A percentile compares a stretch with the other conserved stretches of the same genome.
phyloP scores from a whole-genome alignment of 2,329 filamentous ascomycete genomes.

The Massarina eburnea region DNA sequence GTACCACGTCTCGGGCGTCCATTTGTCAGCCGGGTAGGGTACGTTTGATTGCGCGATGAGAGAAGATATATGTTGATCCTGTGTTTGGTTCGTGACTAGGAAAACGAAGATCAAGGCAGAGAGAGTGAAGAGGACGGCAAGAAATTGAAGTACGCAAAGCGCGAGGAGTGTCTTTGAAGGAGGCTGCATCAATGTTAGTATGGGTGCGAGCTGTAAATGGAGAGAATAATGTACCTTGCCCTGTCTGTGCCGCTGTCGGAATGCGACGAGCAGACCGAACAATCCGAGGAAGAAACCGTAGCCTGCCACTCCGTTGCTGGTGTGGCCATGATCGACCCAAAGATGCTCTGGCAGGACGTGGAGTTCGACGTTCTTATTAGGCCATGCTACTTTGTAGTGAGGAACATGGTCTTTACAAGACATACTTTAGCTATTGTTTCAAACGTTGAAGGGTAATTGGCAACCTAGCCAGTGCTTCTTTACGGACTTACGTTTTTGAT shows the following conservation, averaged over 20 bases:
- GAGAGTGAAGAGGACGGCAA: slow-evolving; percentile 32
- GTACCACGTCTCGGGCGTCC: slow-evolving; percentile 40
- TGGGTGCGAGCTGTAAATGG: background rate
- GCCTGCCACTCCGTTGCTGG: slow-evolving; percentile 30
- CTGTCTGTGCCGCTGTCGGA: slow-evolving; percentile 17
- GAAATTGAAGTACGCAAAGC: slow-evolving; percentile 37
- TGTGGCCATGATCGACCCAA: slow-evolving; percentile 35
- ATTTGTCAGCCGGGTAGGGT: slow-evolving; percentile 27
- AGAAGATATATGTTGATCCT: slow-evolving; percentile 23
- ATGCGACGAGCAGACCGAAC: slow-evolving; percentile 33
- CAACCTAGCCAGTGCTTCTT: too few species aligned
- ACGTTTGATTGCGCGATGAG: slow-evolving; percentile 22
- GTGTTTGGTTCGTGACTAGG: slow-evolving; percentile 32
- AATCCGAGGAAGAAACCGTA: slow-evolving; percentile 37
- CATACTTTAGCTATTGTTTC: background rate
- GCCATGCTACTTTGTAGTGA: slow-evolving; percentile 26
- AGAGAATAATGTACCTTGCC: slow-evolving; percentile 11
- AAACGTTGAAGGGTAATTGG: background rate
- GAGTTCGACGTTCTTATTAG: slow-evolving; percentile 20
- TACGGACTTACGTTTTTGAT: slow-evolving; percentile 19
- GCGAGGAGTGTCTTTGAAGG: slow-evolving; percentile 34
- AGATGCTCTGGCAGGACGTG: slow-evolving; percentile 26
- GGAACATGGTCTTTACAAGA: slow-evolving; percentile 16
- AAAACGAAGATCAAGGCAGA: slow-evolving; percentile 35
- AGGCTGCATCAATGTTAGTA: slow-evolving; percentile 11